phyloP scores from a whole-genome alignment of 2,329 filamentous ascomycete species.

The Magnaporthales sp. region DNA sequence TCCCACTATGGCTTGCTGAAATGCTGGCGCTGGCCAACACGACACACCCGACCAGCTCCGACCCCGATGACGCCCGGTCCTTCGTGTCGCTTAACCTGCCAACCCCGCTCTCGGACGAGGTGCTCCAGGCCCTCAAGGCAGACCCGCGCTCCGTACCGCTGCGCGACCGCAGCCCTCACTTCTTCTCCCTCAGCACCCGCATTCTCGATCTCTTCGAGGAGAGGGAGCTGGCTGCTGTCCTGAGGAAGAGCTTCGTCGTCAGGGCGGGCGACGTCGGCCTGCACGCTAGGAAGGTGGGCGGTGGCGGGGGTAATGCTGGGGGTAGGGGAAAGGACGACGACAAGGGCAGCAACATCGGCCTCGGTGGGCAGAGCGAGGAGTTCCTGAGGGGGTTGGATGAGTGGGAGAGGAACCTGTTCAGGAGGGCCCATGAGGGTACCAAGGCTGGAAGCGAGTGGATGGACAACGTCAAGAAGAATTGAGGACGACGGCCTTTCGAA shows the following conservation, averaged over 20 bases:
- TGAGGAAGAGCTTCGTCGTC: conserved; percentile 71
- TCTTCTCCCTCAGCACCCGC: conserved; percentile 76
- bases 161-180: conserved; percentile 74
- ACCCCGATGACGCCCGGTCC: conserved; percentile 25
- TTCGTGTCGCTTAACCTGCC: conserved; percentile 79
- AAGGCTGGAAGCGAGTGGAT: conserved; percentile 65
- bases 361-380: conserved; percentile 61
- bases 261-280: conserved; percentile 77
- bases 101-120: conserved; percentile 63
- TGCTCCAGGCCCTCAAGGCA: conserved; percentile 84
- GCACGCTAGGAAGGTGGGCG: conserved; percentile 77
- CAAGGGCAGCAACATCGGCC: conserved; percentile 44
- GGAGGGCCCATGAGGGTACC: conserved; percentile 64
- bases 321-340: conserved; percentile 63
- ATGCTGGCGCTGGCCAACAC: conserved; percentile 70
- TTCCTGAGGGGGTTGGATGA: conserved; percentile 86
- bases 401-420: conserved; percentile 72
- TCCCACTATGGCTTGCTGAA: conserved; percentile 91
- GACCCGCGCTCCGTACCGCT: conserved; percentile 81
- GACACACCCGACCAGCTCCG: conserved; percentile 11
- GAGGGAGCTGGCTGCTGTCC: conserved; percentile 61
- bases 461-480: conserved; percentile 45
- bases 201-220: conserved; percentile 91
- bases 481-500: background rate
- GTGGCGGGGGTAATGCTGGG: conserved; percentile 34